Percentiles rank a stretch among this genome's conserved stretches.
phyloP scores from a whole-genome alignment of 768 basidiomycete genomes.

The Tylopilus sp. region DNA sequence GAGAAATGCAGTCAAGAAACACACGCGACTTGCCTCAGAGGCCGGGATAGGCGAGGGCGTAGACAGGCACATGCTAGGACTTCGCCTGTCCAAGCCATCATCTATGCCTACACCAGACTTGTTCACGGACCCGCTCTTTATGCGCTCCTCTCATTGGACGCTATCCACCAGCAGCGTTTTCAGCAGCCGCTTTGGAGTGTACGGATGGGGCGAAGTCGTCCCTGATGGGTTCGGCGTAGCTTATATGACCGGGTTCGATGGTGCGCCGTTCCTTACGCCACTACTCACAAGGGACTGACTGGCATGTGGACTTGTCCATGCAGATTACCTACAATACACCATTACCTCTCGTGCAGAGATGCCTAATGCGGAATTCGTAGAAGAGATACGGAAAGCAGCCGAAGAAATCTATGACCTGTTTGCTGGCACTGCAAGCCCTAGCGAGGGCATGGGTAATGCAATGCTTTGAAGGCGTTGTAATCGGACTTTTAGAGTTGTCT shows the following conservation, averaged over 20 bases:
- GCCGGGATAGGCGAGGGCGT: slow-evolving; percentile 71
- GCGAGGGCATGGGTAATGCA: not conserved
- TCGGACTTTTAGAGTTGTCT: not conserved
- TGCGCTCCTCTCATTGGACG: slow-evolving; percentile 76
- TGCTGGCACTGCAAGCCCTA: slow-evolving; percentile 5
- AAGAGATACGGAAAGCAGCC: slow-evolving; percentile 62
- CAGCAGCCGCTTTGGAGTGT: slow-evolving; percentile 77
- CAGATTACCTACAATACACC: slow-evolving; percentile 82
- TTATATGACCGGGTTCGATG: slow-evolving; percentile 88
- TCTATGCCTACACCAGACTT: slow-evolving; percentile 66
- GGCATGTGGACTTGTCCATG: not conserved
- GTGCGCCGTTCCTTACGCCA: slow-evolving; percentile 36
- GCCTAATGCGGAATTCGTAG: slow-evolving; percentile 71
- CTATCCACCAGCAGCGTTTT: slow-evolving; percentile 88
- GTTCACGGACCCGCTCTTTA: slow-evolving; percentile 72
- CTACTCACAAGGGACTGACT: slow-evolving; percentile 1
- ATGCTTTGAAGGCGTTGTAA: slow-evolving; percentile 16
- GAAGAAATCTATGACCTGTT: slow-evolving; percentile 71
- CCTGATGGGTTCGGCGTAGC: slow-evolving; percentile 93
- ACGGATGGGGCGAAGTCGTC: slow-evolving; percentile 97
- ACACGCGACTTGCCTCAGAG: slow-evolving; percentile 60
- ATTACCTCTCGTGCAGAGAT: slow-evolving; percentile 83
- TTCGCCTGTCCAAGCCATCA: slow-evolving; percentile 62
- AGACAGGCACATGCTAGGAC: slow-evolving; percentile 83
- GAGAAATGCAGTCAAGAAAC: slow-evolving; percentile 57